Evolutionary conservation across 345 rosid genomes (phyloP), one percentile per base, ranked within the genome.

Genomic region (Corymbia maculata): DNA sequence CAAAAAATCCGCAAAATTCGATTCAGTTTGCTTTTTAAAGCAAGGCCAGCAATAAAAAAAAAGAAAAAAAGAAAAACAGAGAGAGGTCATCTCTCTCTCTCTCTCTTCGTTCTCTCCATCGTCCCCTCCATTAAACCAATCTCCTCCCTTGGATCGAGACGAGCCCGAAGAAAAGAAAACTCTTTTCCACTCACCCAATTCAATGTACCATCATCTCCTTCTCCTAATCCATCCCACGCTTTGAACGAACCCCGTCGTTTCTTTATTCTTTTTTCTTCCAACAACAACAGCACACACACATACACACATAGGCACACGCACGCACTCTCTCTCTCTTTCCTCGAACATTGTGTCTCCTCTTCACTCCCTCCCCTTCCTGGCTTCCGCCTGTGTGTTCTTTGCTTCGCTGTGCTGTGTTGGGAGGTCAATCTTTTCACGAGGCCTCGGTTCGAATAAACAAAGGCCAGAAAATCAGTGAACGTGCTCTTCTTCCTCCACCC

Each of bases 1-100:
- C 86, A 79, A 90, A 94, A 96, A 95, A 95, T 95, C 98, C 90
- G 89, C 89, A 92, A 95, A 95, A 95, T 94, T 95, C 98, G 97
- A 95, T 96, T 92, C 93, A 92, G 68, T 92, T 88, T 90, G 85
- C 91, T 95, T 94, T 95, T 91, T 47, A 90, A 91, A 89, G 88
- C 90, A 87, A 86, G 53, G 49, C 90, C 57, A 89, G 87, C 52
- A 53, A 79, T 28, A 21, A 28, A 45, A 59, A 3, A 44, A 44
- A 87, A 21, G 4, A 4, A 9, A 30, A 26, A 42, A 8, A 17
- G 68, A 50, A 9, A 44, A 15, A 75, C 8, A 44, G 49, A 21
- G 30, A 42, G 36, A 47, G 51, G 16, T n/a, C 42, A n/a, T 50
- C 47, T 51, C 42, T 51, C 75, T 42, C 70, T 30, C 70, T 17